Base-by-base conservation (phyloP, 345 rosid species). In the Camelina neglecta region DNA sequence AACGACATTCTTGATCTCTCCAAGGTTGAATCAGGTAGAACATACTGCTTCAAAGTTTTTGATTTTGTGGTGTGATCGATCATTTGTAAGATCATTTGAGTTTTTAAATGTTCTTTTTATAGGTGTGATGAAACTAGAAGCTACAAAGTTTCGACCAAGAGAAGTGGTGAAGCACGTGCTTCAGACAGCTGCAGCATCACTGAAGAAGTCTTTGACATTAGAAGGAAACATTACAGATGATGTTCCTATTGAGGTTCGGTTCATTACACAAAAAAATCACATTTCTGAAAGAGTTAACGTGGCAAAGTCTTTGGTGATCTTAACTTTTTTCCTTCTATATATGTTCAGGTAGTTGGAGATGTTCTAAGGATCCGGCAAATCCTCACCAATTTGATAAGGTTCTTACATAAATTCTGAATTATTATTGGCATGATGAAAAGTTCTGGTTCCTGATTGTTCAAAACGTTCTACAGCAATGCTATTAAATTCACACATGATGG, bases 1-100 rank as follows among this genome's bases (percentile, higher is more conserved):
- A 92, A 95, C 42, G 96, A 95, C 55, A 92, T 95, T 69, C 99
- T 95, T 69, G 99, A 95, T 81, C 97, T 95, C 79, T 92, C 99
- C 49, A 95, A 95, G 85, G 97, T 95, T 42, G 99, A 95, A 81
- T 92, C 99, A 80, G 99, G 99, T 85, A 62, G 11, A 67, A 38
- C 26, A 35, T 3, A 16, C n/a, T 29, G 6, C 33, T 20, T 58
- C 31, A 4, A 55, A 26, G 44, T 1, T 65, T 39, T n/a, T 45
- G 62, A 39, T 41, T 4, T 36, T 18, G 29, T 65, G 59, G 9
- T 70, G 24, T 62, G 8, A 31, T 39, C 67, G 6, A 31, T 39
- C 67, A 56, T 38, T 75, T 60, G 47, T 55, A 55, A 65, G 63
- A 59, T 10, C 31, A 42, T 53, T 39, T 42, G 8, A 6, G 16